Evolutionary conservation across 139 green algal species (phyloP), one percentile per base, ranked within the genome.

Genomic region (Chlorella sp.): DNA sequence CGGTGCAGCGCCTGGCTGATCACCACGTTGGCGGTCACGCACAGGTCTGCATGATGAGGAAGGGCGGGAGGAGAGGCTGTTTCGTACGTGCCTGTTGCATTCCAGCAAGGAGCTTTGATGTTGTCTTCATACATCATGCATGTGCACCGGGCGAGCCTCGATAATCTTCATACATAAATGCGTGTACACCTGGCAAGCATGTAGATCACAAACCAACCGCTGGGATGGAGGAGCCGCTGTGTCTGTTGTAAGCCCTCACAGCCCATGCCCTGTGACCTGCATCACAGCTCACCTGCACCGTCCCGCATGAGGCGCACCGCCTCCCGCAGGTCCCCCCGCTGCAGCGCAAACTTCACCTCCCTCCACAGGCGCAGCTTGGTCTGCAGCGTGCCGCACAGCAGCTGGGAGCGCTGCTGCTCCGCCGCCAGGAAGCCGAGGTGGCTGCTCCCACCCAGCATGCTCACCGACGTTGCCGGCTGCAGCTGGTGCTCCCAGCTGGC

Each of bases 351-450:
- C 16, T 36, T 19, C 37, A 88, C 66, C 26, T 42, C 24, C 24
- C 39, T 37, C 83, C 69, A 79, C 37, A 80, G 66, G 16, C 37
- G 30, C n/a, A 26, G 39, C 66, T 79, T 88, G 37, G 66, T 15
- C 39, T 80, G 24, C 37, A 88, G 64, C 19, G 24, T 26, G 12
- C 1, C 40, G 39, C 37, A 37, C 64, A 79, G 66, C 83, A 68
- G 21, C 24, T 39, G 19, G 4, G 34, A 79, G 64, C 83, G 37
- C 39, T 66, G 66, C 83, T 19, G 26, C 12, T 73, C 36, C 0
- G 40, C 66, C 12, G 26, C 36, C 83, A 64, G 83, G 39, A 88
- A 88, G 66, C 83, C 83, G 39, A 37, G 64, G 28, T 81, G 66
- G 57, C n/a, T 88, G 66, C 36, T 37, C 28, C 66, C 36, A 24